Percentiles rank a stretch among this genome's conserved stretches.
Conservation (phyloP, 2,329 filamentous ascomycete species). For the Hysterium pulicare region DNA sequence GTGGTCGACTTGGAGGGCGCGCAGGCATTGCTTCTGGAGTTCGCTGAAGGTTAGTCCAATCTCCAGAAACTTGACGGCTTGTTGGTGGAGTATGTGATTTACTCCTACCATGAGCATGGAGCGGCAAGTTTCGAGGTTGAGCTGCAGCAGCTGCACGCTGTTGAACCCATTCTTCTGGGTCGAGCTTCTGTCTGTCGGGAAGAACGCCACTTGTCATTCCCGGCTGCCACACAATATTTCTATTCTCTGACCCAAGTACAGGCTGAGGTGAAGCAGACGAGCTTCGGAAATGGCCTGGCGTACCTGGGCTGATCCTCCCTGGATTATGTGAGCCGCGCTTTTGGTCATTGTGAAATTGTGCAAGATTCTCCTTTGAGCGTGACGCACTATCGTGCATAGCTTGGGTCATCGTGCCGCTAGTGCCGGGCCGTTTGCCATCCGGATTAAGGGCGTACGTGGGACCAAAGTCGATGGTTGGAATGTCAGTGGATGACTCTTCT, state of each 20-base stretch:
- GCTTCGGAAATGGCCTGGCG: constrained; percentile 42
- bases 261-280: constrained; percentile 26
- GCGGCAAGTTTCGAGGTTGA: constrained; percentile 39
- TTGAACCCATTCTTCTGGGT: constrained; percentile 79
- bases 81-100: constrained; percentile 50
- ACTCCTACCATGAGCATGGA: constrained; percentile 55
- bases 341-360: constrained; percentile 23
- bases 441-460: constrained; percentile 70
- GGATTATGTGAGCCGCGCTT: constrained; percentile 27
- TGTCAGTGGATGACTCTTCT: constrained; percentile 43
- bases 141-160: constrained; percentile 62
- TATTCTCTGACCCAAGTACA: constrained; percentile 54
- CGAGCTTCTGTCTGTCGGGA: constrained; percentile 55
- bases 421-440: constrained; percentile 52
- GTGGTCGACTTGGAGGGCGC: constrained; percentile 28
- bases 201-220: constrained; percentile 54
- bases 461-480: constrained; percentile 81
- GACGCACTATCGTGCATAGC: constrained; percentile 25
- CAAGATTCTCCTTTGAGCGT: constrained; percentile 33
- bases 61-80: constrained; percentile 41
- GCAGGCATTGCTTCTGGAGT: constrained; percentile 17
- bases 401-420: constrained; percentile 51
- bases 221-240: constrained; percentile 77
- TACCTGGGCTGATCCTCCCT: constrained; percentile 34
- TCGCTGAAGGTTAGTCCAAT: constrained; percentile 42